Evolutionary conservation across 2,329 filamentous ascomycete species (phyloP).

Genomic region (Corinectria fuckeliana): DNA sequence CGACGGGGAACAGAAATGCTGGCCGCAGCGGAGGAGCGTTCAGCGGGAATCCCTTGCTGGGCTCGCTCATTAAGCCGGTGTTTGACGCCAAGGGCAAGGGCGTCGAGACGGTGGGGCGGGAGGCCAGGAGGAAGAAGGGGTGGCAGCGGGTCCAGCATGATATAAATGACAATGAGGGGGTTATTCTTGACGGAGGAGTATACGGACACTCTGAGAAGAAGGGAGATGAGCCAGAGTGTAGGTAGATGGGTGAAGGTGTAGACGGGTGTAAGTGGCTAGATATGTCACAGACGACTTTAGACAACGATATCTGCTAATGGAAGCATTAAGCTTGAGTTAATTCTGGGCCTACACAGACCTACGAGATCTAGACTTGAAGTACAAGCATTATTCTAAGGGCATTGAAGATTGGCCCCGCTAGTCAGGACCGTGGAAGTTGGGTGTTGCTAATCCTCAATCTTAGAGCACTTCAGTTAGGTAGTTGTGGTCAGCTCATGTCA

Average conservation of each 20-base stretch:
- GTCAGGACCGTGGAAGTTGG: too few relatives aligned
- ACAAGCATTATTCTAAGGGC: too few relatives aligned
- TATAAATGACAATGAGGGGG: constrained; percentile 61
- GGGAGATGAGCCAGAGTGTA: constrained; percentile 48
- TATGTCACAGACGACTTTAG: too few relatives aligned
- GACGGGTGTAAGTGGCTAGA: not conserved
- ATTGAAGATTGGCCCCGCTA: too few relatives aligned
- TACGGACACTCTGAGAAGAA: constrained; percentile 48
- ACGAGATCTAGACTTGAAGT: too few relatives aligned
- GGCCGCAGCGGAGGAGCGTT: constrained; percentile 59
- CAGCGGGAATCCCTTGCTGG: constrained; percentile 71
- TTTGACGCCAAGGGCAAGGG: constrained; percentile 62
- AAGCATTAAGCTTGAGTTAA: too few relatives aligned
- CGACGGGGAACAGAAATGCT: constrained; percentile 41
- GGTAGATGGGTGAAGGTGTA: constrained; percentile 22
- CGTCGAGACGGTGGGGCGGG: constrained; percentile 44
- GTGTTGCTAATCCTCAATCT: too few relatives aligned
- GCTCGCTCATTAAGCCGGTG: constrained; percentile 69
- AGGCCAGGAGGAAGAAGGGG: constrained; percentile 50
- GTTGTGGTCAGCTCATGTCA: too few relatives aligned
- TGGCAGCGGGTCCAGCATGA: constrained; percentile 70
- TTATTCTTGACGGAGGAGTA: constrained; percentile 64
- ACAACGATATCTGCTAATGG: too few relatives aligned
- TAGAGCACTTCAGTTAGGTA: too few relatives aligned
- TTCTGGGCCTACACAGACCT: too few relatives aligned